Evolutionary conservation across 257 asterid species (phyloP).

Genomic region (Vinca minor): DNA sequence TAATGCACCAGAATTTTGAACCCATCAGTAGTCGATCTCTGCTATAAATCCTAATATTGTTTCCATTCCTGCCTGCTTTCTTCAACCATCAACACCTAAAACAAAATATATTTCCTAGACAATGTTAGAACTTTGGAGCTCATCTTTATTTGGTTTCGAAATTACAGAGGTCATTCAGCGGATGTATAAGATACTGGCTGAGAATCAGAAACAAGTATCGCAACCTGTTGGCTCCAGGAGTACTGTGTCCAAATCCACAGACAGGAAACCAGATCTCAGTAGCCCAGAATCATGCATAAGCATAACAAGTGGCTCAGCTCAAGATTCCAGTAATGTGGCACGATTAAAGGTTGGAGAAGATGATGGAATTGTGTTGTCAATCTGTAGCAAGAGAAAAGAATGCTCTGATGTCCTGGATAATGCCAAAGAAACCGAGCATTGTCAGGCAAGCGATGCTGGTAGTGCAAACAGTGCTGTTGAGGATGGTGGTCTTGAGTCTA

Average conservation of each 20-base stretch:
- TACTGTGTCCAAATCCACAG: conserved; percentile 13
- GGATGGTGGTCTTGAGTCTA: conserved; percentile 31
- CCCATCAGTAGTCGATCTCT: not conserved
- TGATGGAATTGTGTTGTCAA: conserved; percentile 8
- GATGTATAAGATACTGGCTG: conserved; percentile 37
- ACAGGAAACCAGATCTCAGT: conserved; percentile 20
- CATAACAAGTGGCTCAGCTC: conserved; percentile 29
- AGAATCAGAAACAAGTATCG: conserved; percentile 23
- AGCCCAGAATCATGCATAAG: conserved; percentile 34
- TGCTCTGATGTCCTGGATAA: conserved; percentile 3
- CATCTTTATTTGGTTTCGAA: not conserved
- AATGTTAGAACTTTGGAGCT: not conserved
- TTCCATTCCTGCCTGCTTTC: not conserved
- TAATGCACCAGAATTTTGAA: not conserved
- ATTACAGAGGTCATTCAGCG: conserved; percentile 41
- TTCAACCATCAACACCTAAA: not conserved
- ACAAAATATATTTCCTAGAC: not conserved
- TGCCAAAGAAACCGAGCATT: conserved; percentile 17
- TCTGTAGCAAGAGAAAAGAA: conserved; percentile 18
- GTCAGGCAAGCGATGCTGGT: conserved; percentile 29
- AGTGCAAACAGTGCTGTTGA: conserved; percentile 39
- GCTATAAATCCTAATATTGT: not conserved
- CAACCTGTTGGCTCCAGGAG: conserved; percentile 16
- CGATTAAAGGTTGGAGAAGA: conserved; percentile 12
- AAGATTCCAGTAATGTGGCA: conserved; percentile 22